Base-by-base conservation (phyloP, 2,329 filamentous ascomycete genomes). In the Celoporthe dispersa region DNA sequence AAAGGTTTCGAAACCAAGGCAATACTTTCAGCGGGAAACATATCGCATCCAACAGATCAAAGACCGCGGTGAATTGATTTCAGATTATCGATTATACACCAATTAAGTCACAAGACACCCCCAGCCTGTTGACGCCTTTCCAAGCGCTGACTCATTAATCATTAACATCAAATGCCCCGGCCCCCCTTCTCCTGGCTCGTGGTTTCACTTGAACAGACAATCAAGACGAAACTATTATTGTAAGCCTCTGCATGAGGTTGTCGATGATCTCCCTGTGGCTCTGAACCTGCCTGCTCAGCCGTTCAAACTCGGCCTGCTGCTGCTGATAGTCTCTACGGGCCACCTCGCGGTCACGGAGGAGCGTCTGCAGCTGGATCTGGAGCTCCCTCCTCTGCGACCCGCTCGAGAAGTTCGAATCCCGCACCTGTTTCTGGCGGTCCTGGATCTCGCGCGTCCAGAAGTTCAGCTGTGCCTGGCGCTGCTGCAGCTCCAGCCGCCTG, bases 221-320 rank as follows among this genome's bases (percentile, higher is more conserved):
- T 65, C 33, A 65, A 14, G 63, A 53, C 48, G 44, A 65, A 12
- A 66, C n/a, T 33, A 66, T 59, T 11, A 57, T 57, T 11, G 51
- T 66, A 35, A 66, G 28, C 25, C 53, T 57, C 35, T 59, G 33
- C 64, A 66, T 66, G n/a, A 65, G n/a, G 14, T n/a, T 22, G 6
- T 66, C 51, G 22, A 59, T 57, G 14, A 37, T 59, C 5, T 66
- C 64, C 33, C 25, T 55, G 35, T 66, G 51, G 37, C 51, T 66
- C 25, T 59, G 33, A 5, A 66, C 35, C n/a, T 66, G 64, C 51
- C 51, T 41, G n/a, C n/a, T 41, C 35, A 66, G 16, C 19, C 35
- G n/a, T 25, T 57, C 64, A n/a, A 66, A 66, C 11, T 41, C 64
- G 28, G 35, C 51, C 25, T 66, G 53, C n/a, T 59, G 64, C 16